phyloP scores from a whole-genome alignment of 2,329 filamentous ascomycete species.

The Chrysosporium keratinophilum region DNA sequence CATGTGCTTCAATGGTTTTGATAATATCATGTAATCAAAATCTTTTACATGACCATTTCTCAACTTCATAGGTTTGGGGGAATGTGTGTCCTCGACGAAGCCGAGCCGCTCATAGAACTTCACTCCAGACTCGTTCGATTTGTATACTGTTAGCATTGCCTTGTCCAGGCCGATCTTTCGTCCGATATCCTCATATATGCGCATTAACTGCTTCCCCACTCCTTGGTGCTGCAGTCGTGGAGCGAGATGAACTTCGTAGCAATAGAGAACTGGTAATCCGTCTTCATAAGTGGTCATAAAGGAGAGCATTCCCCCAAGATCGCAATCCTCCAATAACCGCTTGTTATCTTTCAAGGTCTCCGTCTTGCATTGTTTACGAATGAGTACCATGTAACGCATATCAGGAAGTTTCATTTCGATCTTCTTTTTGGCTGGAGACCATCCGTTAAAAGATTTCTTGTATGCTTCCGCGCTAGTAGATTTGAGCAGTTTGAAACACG shows the following conservation, averaged over 20 bases:
- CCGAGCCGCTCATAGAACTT: slow-evolving; percentile 44
- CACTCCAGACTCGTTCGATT: slow-evolving; percentile 39
- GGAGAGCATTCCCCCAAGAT: slow-evolving; percentile 38
- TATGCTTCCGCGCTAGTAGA: slow-evolving; percentile 46
- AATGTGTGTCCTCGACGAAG: slow-evolving; percentile 44
- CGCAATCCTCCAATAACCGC: not conserved
- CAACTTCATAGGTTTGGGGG: slow-evolving; percentile 41
- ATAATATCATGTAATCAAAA: slow-evolving; percentile 45
- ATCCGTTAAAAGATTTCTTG: slow-evolving; percentile 42
- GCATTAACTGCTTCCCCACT: slow-evolving; percentile 43
- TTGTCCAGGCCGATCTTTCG: slow-evolving; percentile 41
- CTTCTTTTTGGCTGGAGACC: slow-evolving; percentile 44
- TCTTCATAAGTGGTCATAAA: slow-evolving; percentile 51
- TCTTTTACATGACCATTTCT: slow-evolving; percentile 42
- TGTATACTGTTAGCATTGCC: slow-evolving; percentile 52
- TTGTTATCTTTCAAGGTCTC: not conserved
- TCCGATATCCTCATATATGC: slow-evolving; percentile 40
- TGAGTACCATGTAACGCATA: slow-evolving; percentile 49
- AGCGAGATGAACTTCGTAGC: slow-evolving; percentile 52
- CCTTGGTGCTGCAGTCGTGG: slow-evolving; percentile 39
- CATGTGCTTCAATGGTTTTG: slow-evolving; percentile 30
- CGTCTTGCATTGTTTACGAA: slow-evolving; percentile 13
- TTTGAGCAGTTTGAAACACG: slow-evolving; percentile 46
- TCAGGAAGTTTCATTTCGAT: slow-evolving; percentile 49
- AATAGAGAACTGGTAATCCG: slow-evolving; percentile 47